A percentile compares a stretch with the other conserved stretches of the same genome.
Conservation (phyloP, 2,329 filamentous ascomycete species). For the Grosmannia clavigera region DNA sequence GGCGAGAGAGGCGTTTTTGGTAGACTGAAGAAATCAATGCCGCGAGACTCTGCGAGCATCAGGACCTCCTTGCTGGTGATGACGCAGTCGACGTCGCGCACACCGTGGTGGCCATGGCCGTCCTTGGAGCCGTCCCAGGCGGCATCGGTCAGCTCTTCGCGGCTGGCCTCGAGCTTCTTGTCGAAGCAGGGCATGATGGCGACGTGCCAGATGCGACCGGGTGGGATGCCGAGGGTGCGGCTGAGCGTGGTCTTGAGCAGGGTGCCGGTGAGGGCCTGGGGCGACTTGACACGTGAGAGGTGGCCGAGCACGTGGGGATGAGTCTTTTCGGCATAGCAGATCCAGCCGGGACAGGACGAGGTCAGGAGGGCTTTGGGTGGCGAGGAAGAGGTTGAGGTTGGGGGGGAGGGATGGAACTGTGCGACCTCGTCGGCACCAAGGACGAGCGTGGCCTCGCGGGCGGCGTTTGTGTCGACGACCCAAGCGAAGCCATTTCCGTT, state of each 20-base stretch:
- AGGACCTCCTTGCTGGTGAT: slow-evolving; percentile 93
- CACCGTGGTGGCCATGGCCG: slow-evolving; percentile 30
- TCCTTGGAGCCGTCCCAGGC: slow-evolving; percentile 61
- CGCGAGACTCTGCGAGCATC: slow-evolving; percentile 72
- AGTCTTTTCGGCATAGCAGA: slow-evolving; percentile 97
- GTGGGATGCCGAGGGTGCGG: slow-evolving; percentile 55
- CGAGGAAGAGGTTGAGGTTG: too few relatives aligned
- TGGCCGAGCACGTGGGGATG: slow-evolving; percentile 89
- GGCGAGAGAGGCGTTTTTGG: slow-evolving; percentile 39
- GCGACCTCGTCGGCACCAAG: slow-evolving; percentile 63
- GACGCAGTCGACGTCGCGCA: slow-evolving; percentile 92
- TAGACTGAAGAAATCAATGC: slow-evolving; percentile 62
- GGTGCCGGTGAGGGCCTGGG: slow-evolving; percentile 83
- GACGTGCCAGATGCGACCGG: slow-evolving; percentile 82
- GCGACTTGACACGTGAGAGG: slow-evolving; percentile 82
- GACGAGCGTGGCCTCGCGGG: slow-evolving; percentile 73
- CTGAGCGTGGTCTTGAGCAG: slow-evolving; percentile 79
- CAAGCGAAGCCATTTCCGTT: slow-evolving; percentile 68
- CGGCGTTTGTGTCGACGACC: slow-evolving; percentile 79
- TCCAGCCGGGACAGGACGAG: slow-evolving; percentile 92
- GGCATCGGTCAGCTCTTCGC: slow-evolving; percentile 76
- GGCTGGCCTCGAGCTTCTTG: slow-evolving; percentile 93
- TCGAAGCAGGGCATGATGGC: slow-evolving; percentile 98
- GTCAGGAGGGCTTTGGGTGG: slow-evolving; percentile 50
- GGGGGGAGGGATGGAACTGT: slow-evolving; percentile 17